Evolutionary conservation across 352 stramenopile species (phyloP).

Genomic region (Globisporangium lucens): DNA sequence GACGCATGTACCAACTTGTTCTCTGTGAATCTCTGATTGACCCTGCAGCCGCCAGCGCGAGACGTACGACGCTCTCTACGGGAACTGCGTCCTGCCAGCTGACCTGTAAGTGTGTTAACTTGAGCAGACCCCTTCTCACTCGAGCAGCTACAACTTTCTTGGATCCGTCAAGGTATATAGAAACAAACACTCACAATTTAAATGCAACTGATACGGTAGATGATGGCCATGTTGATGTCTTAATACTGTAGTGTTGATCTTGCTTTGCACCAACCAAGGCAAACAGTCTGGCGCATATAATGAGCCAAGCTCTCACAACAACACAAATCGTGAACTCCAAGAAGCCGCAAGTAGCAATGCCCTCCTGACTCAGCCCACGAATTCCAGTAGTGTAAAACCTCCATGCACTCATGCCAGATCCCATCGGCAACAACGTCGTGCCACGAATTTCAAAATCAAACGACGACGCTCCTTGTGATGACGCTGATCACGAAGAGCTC

Average conservation of each 20-base stretch:
- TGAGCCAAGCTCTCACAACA: background rate
- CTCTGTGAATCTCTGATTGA: conserved; percentile 9
- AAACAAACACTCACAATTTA: background rate
- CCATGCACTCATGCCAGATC: background rate
- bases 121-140: background rate
- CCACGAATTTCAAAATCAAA: background rate
- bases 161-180: background rate
- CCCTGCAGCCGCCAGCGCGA: conserved; percentile 61
- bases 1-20: background rate
- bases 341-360: background rate
- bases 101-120: conserved; percentile 28
- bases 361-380: background rate
- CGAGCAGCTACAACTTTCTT: background rate
- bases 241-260: background rate
- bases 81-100: conserved; percentile 69
- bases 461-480: too few species aligned
- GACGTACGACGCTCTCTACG: conserved; percentile 71
- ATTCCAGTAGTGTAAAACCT: background rate
- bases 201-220: background rate
- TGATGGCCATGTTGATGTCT: background rate
- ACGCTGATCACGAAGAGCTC: background rate
- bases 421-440: background rate
- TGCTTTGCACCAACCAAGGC: background rate
- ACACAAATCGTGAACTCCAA: background rate
- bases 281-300: background rate